Evolutionary conservation across 2,329 filamentous ascomycete genomes (phyloP).

Genomic region (Aureobasidium sp.): DNA sequence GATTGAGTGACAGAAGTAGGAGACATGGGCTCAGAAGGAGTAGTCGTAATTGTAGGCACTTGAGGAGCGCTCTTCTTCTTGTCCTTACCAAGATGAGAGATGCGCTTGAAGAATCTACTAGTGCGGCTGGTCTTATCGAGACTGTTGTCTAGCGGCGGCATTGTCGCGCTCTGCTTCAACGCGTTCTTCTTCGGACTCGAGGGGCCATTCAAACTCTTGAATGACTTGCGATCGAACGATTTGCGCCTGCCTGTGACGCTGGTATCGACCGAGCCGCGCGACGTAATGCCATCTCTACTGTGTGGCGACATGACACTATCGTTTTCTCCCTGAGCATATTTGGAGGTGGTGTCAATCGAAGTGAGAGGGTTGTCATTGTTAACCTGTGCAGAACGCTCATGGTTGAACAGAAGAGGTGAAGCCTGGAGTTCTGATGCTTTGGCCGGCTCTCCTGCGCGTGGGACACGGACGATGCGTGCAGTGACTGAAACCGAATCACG

Average conservation of each 20-base stretch:
- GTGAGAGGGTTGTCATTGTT: constrained; percentile 1
- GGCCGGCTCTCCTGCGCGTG: constrained; percentile 20
- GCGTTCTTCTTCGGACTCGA: constrained; percentile 7
- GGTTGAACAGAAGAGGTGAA: constrained; percentile 55
- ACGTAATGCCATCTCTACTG: constrained; percentile 1
- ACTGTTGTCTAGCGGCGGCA: constrained; percentile 21
- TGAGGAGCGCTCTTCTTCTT: constrained; percentile 40
- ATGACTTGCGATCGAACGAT: constrained; percentile 12
- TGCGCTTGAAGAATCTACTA: constrained; percentile 56
- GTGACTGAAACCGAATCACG: constrained; percentile 83
- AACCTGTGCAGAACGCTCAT: constrained; percentile 35
- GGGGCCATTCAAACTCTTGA: constrained; percentile 10
- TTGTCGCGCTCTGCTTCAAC: constrained; percentile 1
- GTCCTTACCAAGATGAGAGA: constrained; percentile 36
- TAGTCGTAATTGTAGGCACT: constrained; percentile 14
- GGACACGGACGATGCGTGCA: constrained; percentile 69
- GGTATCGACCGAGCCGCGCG: neutral
- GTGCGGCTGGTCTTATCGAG: constrained; percentile 48
- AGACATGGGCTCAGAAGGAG: neutral
- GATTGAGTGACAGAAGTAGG: neutral
- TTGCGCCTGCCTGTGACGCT: constrained; percentile 4
- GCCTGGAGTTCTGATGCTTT: constrained; percentile 45
- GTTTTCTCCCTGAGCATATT: neutral
- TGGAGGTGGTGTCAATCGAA: neutral
- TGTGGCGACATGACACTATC: constrained; percentile 1